Percentiles rank a stretch among this genome's conserved stretches.
phyloP scores from a whole-genome alignment of 2,329 filamentous ascomycete genomes.

The Sphaceloma murrayae region DNA sequence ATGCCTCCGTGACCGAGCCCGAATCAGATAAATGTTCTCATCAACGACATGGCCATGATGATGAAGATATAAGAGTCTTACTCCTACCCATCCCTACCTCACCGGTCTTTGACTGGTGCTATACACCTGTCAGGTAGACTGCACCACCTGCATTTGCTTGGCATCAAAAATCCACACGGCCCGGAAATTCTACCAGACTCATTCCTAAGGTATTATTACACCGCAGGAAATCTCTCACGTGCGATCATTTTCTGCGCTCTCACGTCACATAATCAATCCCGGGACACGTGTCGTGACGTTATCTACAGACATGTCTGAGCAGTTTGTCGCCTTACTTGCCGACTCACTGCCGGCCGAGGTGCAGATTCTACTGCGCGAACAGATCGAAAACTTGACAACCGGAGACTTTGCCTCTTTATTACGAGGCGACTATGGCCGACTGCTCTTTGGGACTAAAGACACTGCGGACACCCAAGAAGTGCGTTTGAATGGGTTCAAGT shows the following conservation, averaged over 20 bases:
- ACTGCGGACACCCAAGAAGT: slow-evolving; percentile 25
- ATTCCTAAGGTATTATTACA: no score
- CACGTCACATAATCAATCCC: no score
- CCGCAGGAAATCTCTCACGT: no score
- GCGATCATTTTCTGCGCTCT: no score
- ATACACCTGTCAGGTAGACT: no score
- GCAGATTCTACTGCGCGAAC: slow-evolving; percentile 29
- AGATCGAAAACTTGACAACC: slow-evolving; percentile 33
- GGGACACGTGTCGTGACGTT: background rate
- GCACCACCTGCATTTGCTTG: no score
- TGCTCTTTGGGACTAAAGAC: slow-evolving; percentile 32
- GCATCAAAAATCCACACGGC: background rate
- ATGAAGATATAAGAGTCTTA: no score
- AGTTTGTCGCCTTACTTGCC: slow-evolving; percentile 34
- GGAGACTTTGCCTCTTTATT: slow-evolving; percentile 36
- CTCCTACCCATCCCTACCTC: no score
- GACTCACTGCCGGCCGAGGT: slow-evolving; percentile 36
- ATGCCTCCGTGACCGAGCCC: no score
- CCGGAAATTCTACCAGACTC: background rate
- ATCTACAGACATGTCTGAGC: slow-evolving; percentile 32
- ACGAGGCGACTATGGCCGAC: slow-evolving; percentile 31
- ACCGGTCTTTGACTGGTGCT: no score
- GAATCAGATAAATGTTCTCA: no score
- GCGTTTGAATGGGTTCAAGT: slow-evolving; percentile 27
- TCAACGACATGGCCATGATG: no score